Evolutionary conservation across 176 grass and related monocot species (phyloP).

Genomic region (Oryza meridionalis): DNA sequence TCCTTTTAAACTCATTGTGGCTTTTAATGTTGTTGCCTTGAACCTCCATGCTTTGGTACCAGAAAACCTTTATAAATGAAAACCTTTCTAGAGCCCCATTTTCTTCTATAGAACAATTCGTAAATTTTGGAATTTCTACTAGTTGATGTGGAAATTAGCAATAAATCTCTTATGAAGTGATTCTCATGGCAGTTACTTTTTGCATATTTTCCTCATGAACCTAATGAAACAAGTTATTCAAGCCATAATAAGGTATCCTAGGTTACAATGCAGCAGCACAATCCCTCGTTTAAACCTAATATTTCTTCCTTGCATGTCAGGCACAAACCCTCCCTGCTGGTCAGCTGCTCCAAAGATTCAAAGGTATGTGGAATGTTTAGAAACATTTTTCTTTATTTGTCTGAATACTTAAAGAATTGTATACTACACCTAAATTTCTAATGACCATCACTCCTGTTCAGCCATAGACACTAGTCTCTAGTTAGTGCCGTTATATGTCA

Average conservation of each 20-base stretch:
- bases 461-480: not conserved
- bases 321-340: constrained; percentile 84
- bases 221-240: not conserved
- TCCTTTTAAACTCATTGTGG: not conserved
- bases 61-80: constrained; percentile 9
- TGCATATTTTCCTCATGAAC: not conserved
- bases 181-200: not conserved
- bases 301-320: constrained; percentile 52
- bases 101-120: not conserved
- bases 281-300: not conserved
- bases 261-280: not conserved
- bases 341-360: constrained; percentile 89
- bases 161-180: not conserved
- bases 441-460: not conserved
- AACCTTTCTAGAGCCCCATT: not conserved
- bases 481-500: not conserved
- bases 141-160: not conserved
- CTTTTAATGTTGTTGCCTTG: constrained; percentile 15
- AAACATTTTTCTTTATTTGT: not conserved
- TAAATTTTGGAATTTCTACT: not conserved
- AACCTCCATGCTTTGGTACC: constrained; percentile 4
- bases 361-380: constrained; percentile 52
- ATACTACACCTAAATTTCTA: not conserved
- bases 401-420: not conserved
- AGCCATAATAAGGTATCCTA: constrained; percentile 17